Evolutionary conservation across 75 land plant genomes (phyloP).

Genomic region (Chamaecyparis obtusa): DNA sequence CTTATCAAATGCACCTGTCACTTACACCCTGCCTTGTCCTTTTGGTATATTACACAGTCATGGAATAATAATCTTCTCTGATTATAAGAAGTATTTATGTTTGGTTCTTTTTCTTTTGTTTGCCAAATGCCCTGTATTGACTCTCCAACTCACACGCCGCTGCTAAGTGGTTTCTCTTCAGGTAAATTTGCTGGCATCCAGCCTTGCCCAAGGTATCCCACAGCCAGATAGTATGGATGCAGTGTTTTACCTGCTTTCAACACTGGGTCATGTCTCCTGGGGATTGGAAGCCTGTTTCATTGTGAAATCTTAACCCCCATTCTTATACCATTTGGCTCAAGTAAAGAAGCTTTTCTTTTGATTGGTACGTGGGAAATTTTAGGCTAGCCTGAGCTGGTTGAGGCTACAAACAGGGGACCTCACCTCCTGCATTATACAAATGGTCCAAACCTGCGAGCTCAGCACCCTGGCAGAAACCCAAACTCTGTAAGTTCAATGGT

Average conservation of each 20-base stretch:
- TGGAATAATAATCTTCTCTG: background rate
- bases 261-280: background rate
- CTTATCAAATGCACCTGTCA: background rate
- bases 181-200: background rate
- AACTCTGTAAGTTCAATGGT: too few species aligned
- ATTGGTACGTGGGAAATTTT: too few species aligned
- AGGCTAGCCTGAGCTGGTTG: too few species aligned
- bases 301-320: background rate
- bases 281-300: background rate
- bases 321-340: background rate
- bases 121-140: background rate
- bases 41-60: too few species aligned
- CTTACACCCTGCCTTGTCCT: background rate
- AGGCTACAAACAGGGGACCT: too few species aligned
- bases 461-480: too few species aligned
- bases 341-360: too few species aligned
- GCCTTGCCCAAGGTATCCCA: background rate
- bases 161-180: background rate
- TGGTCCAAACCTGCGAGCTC: too few species aligned
- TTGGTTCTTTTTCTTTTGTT: too few species aligned
- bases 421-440: too few species aligned
- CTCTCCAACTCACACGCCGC: background rate
- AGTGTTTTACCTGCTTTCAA: background rate
- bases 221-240: background rate
- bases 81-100: too few species aligned